Conservation (phyloP, 2,329 filamentous ascomycete species). For the Harringtonia lauricola region DNA sequence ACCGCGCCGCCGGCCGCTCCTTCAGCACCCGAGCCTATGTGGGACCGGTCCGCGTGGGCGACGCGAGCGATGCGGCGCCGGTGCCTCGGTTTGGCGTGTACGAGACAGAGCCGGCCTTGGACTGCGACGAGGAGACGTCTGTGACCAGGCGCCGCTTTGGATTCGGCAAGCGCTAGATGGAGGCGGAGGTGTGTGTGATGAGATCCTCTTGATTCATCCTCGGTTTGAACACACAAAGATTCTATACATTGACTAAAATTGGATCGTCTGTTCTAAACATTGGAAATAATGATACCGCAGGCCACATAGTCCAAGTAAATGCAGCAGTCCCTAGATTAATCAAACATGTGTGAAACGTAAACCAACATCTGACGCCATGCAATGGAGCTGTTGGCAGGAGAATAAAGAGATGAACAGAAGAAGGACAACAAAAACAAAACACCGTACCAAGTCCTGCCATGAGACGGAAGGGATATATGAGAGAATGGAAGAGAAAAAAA, state of each 20-base stretch:
- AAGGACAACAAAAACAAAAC: no score
- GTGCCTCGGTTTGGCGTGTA: not conserved
- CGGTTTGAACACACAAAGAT: no score
- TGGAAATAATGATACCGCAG: no score
- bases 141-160: no score
- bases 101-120: not conserved
- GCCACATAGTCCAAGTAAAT: not conserved
- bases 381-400: not conserved
- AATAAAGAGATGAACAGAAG: not conserved
- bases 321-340: not conserved
- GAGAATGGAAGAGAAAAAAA: not conserved
- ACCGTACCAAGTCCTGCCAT: no score
- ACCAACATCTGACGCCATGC: not conserved
- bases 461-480: not conserved
- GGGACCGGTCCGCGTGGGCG: conserved; percentile 1
- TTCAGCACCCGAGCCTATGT: conserved; percentile 54
- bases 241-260: no score
- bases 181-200: no score
- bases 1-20: conserved; percentile 44
- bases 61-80: not conserved
- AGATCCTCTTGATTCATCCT: no score
- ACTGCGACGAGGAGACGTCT: no score
- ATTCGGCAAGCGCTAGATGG: no score
- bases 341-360: not conserved
- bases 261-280: no score